Evolutionary conservation across 495 filamentous ascomycete genomes (phyloP).

Genomic region (Tricharina praecox): DNA sequence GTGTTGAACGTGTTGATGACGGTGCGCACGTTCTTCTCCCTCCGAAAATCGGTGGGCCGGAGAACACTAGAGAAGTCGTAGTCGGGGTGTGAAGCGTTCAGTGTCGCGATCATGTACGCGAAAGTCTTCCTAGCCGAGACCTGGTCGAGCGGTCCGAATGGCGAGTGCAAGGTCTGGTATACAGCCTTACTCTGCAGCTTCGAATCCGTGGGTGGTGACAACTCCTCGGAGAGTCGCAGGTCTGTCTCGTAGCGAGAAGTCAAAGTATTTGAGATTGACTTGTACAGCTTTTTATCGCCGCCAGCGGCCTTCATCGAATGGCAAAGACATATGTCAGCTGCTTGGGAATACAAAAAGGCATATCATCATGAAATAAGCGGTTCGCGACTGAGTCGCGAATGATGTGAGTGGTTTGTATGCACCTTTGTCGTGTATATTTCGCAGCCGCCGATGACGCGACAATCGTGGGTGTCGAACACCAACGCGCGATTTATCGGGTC

Average conservation of each 20-base stretch:
- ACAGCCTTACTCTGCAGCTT: slow-evolving; percentile 22
- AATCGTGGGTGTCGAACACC: slow-evolving; percentile 84
- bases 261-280: slow-evolving; percentile 74
- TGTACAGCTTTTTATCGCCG: slow-evolving; percentile 90
- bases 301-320: slow-evolving; percentile 45
- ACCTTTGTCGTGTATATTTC: slow-evolving; percentile 89
- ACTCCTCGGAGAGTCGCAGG: slow-evolving; percentile 41
- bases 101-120: slow-evolving; percentile 86
- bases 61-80: slow-evolving; percentile 92
- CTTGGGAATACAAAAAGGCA: no score
- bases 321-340: slow-evolving; percentile 5
- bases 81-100: slow-evolving; percentile 94
- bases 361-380: slow-evolving; percentile 3
- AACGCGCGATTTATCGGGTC: slow-evolving; percentile 76
- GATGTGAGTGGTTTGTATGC: slow-evolving; percentile 42
- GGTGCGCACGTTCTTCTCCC: slow-evolving; percentile 51
- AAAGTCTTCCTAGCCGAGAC: slow-evolving; percentile 77
- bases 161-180: slow-evolving; percentile 39
- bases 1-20: slow-evolving; percentile 76
- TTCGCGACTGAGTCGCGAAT: slow-evolving; percentile 4
- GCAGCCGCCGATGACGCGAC: slow-evolving; percentile 74
- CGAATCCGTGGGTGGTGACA: slow-evolving; percentile 55
- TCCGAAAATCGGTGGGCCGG: slow-evolving; percentile 70
- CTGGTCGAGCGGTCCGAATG: slow-evolving; percentile 78
- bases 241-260: slow-evolving; percentile 78